Base-by-base conservation (phyloP, 2,329 filamentous ascomycete genomes). In the Pseudogymnoascus destructans region DNA sequence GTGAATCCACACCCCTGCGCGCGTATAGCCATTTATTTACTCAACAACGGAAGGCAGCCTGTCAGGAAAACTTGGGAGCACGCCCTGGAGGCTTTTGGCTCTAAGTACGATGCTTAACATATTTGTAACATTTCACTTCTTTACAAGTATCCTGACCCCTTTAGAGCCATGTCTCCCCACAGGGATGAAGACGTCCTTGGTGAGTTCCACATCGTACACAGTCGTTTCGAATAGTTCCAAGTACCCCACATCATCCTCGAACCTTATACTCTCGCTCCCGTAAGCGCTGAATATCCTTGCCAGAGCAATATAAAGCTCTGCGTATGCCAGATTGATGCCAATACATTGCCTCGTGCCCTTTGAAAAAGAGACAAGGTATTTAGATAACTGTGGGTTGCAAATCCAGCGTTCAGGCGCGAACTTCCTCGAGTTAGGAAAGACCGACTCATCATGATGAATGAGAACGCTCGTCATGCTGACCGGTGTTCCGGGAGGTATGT, bases 391-490 rank as follows among this genome's bases (percentile, higher is more conserved):
- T 42, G 68, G 69, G 3, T 66, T 66, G 27, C 70, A 70, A 3
- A 75, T 61, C 69, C 71, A 77, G 2, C 74, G 69, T 38, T 75
- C 71, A 0, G 74, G 74, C 3, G 61, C 52, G 58, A 73, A 77
- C 0, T 63, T 59, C 36, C 73, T 64, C 0, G 73, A 70, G 2
- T 74, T 65, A 0, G 73, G 65, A 59, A 70, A 73, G 15, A 72
- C 61, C 8, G 60, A 64, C 59, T 73, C 67, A 61, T 75, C 67
- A 33, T 73, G 69, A 58, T 77, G 73, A 9, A 69, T 66, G 7
- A 73, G 67, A 2, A 67, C 65, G 1, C 69, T 64, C 0, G 72
- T 73, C 66, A 74, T 72, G 27, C 71, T 67, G 1, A 76, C 68
- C 2, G 69, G 70, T 1, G 69, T 73, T 6, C 71, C 69, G 0